Evolutionary conservation across 2,329 filamentous ascomycete species (phyloP).

Genomic region (Cladophialophora chaetospira): DNA sequence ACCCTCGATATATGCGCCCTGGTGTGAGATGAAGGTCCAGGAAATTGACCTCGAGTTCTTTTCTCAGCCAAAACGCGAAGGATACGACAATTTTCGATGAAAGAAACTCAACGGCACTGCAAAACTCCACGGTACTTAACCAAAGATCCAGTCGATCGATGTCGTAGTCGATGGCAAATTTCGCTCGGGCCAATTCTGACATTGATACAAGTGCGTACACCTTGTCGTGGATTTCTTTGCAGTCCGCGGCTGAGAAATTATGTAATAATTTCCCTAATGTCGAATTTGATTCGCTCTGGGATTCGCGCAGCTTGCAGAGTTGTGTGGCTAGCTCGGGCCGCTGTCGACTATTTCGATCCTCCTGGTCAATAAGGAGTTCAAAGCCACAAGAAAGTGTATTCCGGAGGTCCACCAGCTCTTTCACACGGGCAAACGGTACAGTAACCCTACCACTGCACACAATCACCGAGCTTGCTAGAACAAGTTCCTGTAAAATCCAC

Average conservation of each 20-base stretch:
- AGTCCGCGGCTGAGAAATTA: constrained; percentile 26
- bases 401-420: background rate
- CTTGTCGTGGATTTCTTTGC: background rate
- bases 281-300: background rate
- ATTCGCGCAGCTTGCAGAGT: background rate
- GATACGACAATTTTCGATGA: background rate
- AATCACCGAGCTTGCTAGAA: constrained; percentile 51
- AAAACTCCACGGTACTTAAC: background rate
- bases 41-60: background rate
- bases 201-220: background rate
- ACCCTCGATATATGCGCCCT: background rate
- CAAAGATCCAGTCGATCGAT: background rate
- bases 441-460: constrained; percentile 54
- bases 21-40: background rate
- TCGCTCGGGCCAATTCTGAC: background rate
- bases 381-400: background rate
- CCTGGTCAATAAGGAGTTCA: no score
- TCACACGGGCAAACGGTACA: background rate
- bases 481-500: constrained; percentile 51
- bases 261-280: constrained; percentile 53
- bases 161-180: background rate
- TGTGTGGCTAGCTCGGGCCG: background rate
- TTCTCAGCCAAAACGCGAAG: background rate
- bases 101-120: background rate
- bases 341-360: no score